Evolutionary conservation across 2,329 filamentous ascomycete species (phyloP).

Genomic region (Phyllosticta ampelicida): DNA sequence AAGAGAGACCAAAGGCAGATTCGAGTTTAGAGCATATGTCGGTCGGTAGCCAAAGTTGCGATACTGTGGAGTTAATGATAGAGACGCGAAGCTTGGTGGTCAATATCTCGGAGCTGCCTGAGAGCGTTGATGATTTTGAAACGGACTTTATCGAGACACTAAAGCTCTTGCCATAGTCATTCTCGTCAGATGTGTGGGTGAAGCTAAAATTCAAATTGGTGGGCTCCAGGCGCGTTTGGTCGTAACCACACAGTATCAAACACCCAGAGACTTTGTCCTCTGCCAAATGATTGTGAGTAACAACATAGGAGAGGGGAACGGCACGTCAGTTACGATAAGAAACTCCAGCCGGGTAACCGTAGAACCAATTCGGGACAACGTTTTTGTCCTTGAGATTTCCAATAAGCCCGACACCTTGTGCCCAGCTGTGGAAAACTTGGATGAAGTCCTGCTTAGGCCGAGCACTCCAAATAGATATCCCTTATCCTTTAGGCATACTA

Average conservation of each 20-base stretch:
- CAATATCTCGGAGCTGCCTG: neutral
- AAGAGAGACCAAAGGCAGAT: constrained; percentile 28
- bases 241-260: constrained; percentile 33
- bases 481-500: constrained; percentile 20
- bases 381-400: constrained; percentile 19
- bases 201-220: constrained; percentile 17
- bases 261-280: constrained; percentile 22
- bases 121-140: neutral
- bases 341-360: constrained; percentile 26
- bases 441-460: constrained; percentile 10
- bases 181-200: neutral
- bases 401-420: constrained; percentile 18
- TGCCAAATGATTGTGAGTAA: neutral
- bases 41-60: constrained; percentile 18
- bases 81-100: constrained; percentile 11
- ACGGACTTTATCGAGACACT: neutral
- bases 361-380: constrained; percentile 25
- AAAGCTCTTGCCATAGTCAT: neutral
- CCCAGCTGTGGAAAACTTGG: constrained; percentile 21
- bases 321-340: constrained; percentile 21
- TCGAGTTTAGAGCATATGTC: constrained; percentile 30
- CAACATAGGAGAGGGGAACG: no score
- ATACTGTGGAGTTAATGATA: constrained; percentile 14
- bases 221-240: constrained; percentile 26
- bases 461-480: constrained; percentile 19